Conservation (phyloP, 495 filamentous ascomycete species). For the Annulohypoxylon nitens region DNA sequence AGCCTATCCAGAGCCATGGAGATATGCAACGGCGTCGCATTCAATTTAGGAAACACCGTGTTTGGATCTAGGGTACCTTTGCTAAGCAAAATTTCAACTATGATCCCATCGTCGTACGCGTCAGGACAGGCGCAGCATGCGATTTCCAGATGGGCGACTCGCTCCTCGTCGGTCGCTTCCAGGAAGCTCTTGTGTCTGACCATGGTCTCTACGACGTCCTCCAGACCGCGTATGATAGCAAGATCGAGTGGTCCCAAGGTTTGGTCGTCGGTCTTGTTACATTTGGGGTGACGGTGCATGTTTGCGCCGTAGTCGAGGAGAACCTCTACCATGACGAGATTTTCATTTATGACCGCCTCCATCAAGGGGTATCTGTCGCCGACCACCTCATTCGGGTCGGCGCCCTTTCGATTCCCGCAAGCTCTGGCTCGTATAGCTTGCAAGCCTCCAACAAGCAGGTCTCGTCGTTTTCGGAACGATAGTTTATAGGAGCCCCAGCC, state of each 20-base stretch:
- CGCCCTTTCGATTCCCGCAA: constrained; percentile 21
- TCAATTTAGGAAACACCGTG: neutral
- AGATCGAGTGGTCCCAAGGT: constrained; percentile 22
- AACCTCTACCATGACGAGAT: constrained; percentile 1
- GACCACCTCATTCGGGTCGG: constrained; percentile 28
- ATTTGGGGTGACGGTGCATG: constrained; percentile 19
- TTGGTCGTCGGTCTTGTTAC: neutral
- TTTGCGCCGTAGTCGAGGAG: constrained; percentile 36
- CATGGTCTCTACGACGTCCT: constrained; percentile 13
- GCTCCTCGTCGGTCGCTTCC: constrained; percentile 22
- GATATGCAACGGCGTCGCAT: constrained; percentile 14
- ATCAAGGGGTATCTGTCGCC: neutral
- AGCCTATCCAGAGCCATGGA: neutral
- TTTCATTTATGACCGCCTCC: neutral
- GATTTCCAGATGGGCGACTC: constrained; percentile 20
- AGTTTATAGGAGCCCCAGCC: constrained; percentile 1
- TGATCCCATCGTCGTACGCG: neutral
- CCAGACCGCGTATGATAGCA: constrained; percentile 25
- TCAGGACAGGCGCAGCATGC: constrained; percentile 1
- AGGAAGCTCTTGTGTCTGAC: constrained; percentile 9
- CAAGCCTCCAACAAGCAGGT: constrained; percentile 34
- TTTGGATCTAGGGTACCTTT: neutral
- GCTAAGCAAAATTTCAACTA: constrained; percentile 4
- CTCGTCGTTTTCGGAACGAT: neutral
- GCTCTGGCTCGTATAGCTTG: neutral